phyloP scores from a whole-genome alignment of 257 asterid genomes.

The Haberlea rhodopensis region DNA sequence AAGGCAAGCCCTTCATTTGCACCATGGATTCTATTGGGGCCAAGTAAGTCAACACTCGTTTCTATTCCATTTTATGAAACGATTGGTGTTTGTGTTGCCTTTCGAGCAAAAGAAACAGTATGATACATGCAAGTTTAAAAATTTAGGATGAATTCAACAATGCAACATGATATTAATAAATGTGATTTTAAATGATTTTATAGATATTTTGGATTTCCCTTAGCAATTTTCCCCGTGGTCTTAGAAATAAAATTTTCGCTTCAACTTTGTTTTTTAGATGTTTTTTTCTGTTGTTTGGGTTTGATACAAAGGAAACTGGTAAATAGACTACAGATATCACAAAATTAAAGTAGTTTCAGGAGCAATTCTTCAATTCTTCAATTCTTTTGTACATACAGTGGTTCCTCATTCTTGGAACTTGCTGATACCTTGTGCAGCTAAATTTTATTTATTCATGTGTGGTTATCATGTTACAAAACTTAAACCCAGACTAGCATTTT shows the following conservation, averaged over 20 bases:
- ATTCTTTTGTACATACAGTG: too few relatives aligned
- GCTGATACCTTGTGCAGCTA: not conserved
- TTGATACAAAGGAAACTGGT: not conserved
- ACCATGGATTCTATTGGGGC: slow-evolving; percentile 98
- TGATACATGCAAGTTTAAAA: not conserved
- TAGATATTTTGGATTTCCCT: not conserved
- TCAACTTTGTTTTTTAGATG: not conserved
- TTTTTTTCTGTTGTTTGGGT: not conserved
- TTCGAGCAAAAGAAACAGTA: not conserved
- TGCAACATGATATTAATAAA: not conserved
- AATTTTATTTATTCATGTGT: not conserved
- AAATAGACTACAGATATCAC: not conserved
- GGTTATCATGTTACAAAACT: too few relatives aligned
- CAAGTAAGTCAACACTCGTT: slow-evolving; percentile 49
- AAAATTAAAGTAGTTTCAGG: not conserved
- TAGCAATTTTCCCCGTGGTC: not conserved
- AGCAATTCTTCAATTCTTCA: too few relatives aligned
- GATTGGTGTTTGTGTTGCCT: not conserved
- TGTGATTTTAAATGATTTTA: not conserved
- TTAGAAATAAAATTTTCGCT: not conserved
- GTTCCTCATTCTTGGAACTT: not conserved
- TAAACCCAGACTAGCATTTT: not conserved
- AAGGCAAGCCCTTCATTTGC: slow-evolving; percentile 91
- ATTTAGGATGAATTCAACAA: not conserved
- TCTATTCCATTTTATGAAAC: slow-evolving; percentile 9